Conservation (phyloP, 2,329 filamentous ascomycete species). For the Aspergillus sclerotialis region DNA sequence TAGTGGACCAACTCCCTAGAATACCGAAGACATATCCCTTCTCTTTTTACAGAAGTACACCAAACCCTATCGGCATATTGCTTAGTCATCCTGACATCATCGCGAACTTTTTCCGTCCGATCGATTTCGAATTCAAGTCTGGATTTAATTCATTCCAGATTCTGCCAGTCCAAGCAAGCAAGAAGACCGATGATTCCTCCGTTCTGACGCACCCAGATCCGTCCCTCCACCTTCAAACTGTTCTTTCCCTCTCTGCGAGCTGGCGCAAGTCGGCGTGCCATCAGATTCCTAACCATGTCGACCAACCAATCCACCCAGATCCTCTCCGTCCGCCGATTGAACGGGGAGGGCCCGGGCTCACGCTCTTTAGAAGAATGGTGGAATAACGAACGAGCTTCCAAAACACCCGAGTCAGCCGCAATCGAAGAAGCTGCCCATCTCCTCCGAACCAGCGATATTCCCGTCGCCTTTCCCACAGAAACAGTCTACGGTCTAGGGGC, state of each 20-base stretch:
- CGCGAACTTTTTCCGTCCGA: constrained; percentile 7
- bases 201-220: neutral
- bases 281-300: constrained; percentile 13
- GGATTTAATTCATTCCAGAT: neutral
- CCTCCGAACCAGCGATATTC: constrained; percentile 59
- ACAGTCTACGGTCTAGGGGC: constrained; percentile 97
- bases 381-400: constrained; percentile 25
- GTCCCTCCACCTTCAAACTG: constrained; percentile 20
- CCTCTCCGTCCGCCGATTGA: constrained; percentile 31
- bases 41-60: too few species aligned
- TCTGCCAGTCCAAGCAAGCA: too few species aligned
- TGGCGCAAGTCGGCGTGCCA: constrained; percentile 22
- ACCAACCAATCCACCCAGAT: constrained; percentile 24
- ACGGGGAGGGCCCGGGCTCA: constrained; percentile 24
- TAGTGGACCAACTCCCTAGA: too few species aligned
- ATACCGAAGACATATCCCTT: too few species aligned
- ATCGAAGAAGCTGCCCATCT: constrained; percentile 61
- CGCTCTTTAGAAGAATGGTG: constrained; percentile 33
- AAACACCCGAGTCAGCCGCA: constrained; percentile 41
- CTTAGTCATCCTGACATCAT: constrained; percentile 16
- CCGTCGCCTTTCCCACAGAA: constrained; percentile 94
- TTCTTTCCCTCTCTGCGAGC: constrained; percentile 17
- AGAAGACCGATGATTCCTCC: too few species aligned
- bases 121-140: neutral
- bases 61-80: too few species aligned